Base-by-base conservation (phyloP, 1,284 basidiomycete species). In the Malassezia furfur region DNA sequence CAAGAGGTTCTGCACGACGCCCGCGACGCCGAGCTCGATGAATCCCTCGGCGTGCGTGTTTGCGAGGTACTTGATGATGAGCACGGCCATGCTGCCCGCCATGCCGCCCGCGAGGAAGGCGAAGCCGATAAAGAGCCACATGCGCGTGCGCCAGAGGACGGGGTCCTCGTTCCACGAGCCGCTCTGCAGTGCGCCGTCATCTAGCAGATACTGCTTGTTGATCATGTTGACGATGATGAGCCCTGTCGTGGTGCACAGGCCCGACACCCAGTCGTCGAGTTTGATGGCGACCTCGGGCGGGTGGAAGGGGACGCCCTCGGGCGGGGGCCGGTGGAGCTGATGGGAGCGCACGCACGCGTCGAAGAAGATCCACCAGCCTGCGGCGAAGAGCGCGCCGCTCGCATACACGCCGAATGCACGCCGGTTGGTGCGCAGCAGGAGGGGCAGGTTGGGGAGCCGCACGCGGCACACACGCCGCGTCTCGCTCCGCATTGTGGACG, bases 81-180 rank as follows among this genome's bases (percentile, higher is more conserved):
- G 79, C 11, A 96, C 81, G 7, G 87, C 87, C 68, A 93, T 82
- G 70, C 88, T 91, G 43, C 91, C 91, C 11, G 91, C 91, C 49
- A 96, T 76, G 1, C 91, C 93, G 25, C 91, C 91, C 0, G 91
- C 91, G 88, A 96, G 89, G 49, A 96, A 77, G 0, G 93, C 91
- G 70, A 98, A 96, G 0, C 93, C 93, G 60, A 96, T 82, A 77
- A 98, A 98, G 64, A 96, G 77, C 65, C 93, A 84, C 59, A 93
- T 77, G 34, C 91, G 79, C 3, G 91, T 91, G 59, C 88, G 81
- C 87, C 89, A 93, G 15, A 91, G 88, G 1, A 88, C 61, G 21
- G 60, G 61, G 43, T 72, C 86, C 5, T 83, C 79, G 37, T 64
- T 63, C 38, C 68, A 69, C 25, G 60, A 58, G 0, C 63, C 53